These are phyloP conservation scores for Dendrobium catenatum DNA, from an alignment of 106 monocot genomes.

Conservation along the genomic window DNA sequence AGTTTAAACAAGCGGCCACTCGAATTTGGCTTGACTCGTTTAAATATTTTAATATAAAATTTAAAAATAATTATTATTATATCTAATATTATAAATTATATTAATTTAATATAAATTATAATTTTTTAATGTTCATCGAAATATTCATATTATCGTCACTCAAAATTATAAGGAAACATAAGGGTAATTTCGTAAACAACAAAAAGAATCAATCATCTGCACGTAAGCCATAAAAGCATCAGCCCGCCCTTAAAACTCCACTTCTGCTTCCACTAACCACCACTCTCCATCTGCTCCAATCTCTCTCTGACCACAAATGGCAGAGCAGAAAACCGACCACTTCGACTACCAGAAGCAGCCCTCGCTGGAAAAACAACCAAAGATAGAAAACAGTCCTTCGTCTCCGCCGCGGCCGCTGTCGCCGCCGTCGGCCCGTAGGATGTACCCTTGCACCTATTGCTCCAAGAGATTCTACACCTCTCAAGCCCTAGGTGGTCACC, in stretches of 20 bases:
- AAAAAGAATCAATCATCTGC: neutral
- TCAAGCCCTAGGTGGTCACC: constrained; percentile 16
- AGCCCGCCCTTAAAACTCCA: neutral
- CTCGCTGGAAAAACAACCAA: neutral
- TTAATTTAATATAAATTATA: too few relatives aligned
- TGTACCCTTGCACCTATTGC: constrained; percentile 11
- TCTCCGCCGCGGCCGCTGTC: neutral
- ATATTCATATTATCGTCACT: too few relatives aligned
- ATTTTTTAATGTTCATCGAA: too few relatives aligned
- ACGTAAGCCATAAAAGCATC: neutral
- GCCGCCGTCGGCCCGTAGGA: neutral
- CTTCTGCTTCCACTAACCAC: neutral
- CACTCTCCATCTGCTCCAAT: neutral
- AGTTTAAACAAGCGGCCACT: too few relatives aligned
- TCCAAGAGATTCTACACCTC: constrained; percentile 7
- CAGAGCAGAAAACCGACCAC: neutral
- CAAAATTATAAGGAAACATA: too few relatives aligned
- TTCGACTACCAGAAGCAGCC: neutral
- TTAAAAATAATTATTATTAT: too few relatives aligned
- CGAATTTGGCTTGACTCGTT: too few relatives aligned
- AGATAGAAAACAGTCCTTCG: neutral
- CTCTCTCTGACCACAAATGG: neutral
- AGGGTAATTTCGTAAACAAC: neutral
- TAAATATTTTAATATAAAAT: too few relatives aligned
- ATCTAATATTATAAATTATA: too few relatives aligned